Base-by-base conservation (phyloP, 768 basidiomycete genomes). In the Podaxis sp. region DNA sequence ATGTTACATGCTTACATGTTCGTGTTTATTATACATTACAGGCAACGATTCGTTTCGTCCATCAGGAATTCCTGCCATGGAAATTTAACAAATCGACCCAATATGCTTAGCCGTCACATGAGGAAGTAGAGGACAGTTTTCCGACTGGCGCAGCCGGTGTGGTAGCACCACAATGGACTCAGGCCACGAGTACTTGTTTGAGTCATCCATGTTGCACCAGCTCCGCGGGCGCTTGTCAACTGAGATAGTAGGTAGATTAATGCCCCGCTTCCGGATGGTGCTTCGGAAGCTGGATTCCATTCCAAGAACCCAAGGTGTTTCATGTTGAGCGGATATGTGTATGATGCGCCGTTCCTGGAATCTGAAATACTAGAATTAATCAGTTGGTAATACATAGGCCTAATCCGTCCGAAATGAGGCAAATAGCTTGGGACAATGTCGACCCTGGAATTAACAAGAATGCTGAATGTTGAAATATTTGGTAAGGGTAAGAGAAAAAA, bases 251-350 rank as follows among this genome's bases (percentile, higher is more conserved):
- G 32, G 47, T n/a, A n/a, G 18, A 27, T 21, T 11, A 11, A 25
- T 7, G 25, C 47, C 47, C 11, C 21, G 47, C 47, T 5, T 47
- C 46, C 23, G 10, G 47, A 11, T 10, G 47, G 18, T 36, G n/a
- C 21, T 11, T 32, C 35, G 18, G 52, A 50, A 25, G 10, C 13
- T 58, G 16, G 54, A 38, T 50, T 58, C 57, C 48, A 50, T 58
- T 58, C 57, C 23, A 36, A 50, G 57, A 58, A 58, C 36, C 35
- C 51, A 50, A 57, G 46, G 42, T 60, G 58, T 60, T 60, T 60
- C 59, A 60, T 50, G 47, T 58, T 50, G 35, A 14, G 40, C 51
- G 50, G 42, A 25, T 38, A 54, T 48, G 27, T 25, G 44, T 47
- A 37, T 55, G 28, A 40, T 38, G 38, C 37, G 48, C 37, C 42